phyloP scores from a whole-genome alignment of 73 alveolate genomes.

The Urostyla sp. region DNA sequence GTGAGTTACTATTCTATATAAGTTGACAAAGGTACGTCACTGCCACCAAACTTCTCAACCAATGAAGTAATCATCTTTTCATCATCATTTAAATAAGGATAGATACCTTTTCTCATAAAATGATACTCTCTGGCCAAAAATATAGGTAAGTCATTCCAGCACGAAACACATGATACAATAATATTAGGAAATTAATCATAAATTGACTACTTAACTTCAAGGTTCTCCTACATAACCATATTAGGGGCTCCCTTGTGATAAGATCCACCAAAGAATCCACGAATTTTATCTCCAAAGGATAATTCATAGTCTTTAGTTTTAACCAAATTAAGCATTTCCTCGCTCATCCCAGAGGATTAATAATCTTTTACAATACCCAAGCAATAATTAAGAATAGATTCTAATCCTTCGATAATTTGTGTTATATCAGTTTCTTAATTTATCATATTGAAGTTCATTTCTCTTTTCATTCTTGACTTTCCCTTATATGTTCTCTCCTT shows the following conservation, averaged over 20 bases:
- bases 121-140: slow-evolving; percentile 62
- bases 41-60: slow-evolving; percentile 34
- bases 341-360: too few relatives aligned
- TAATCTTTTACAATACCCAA: slow-evolving; percentile 54
- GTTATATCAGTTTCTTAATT: slow-evolving; percentile 63
- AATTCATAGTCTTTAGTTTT: background rate
- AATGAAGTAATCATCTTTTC: slow-evolving; percentile 19
- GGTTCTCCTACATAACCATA: slow-evolving; percentile 9
- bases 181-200: slow-evolving; percentile 45
- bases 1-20: slow-evolving; percentile 14
- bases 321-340: too few relatives aligned
- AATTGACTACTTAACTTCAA: slow-evolving; percentile 29
- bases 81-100: slow-evolving; percentile 55
- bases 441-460: slow-evolving; percentile 16
- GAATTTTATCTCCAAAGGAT: slow-evolving; percentile 22
- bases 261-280: slow-evolving; percentile 20
- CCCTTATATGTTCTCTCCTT: too few relatives aligned
- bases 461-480: background rate
- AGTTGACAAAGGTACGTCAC: background rate
- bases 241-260: slow-evolving; percentile 22
- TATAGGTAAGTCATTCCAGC: slow-evolving; percentile 70
- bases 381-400: slow-evolving; percentile 52
- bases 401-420: slow-evolving; percentile 47
- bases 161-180: slow-evolving; percentile 48
- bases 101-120: slow-evolving; percentile 67